Evolutionary conservation across 2,329 filamentous ascomycete genomes (phyloP), one percentile per base, ranked within the genome.

Genomic region (Fusarium xyrophilum): DNA sequence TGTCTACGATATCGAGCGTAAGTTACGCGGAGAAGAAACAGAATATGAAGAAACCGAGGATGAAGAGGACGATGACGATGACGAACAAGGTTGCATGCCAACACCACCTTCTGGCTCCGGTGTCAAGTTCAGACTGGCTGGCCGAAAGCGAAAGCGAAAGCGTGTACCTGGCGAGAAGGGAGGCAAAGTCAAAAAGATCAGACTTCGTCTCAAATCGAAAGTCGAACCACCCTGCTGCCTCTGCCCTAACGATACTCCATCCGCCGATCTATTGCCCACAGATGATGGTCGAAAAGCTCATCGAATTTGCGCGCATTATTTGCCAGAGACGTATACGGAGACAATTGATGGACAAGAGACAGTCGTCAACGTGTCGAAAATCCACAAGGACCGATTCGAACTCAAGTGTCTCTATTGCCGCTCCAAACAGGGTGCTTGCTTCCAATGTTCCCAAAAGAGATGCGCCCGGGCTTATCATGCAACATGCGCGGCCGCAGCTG

Each of bases 401-500:
- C 89, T 98, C 71, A 97, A 97, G 79, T 99, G 96, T 78, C 89
- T 97, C 65, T 97, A 93, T 80, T 99, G 96, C 76, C 92, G 94
- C 35, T 96, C 93, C 33, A 96, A 96, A 79, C 92, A 91, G 60
- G 96, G 96, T n/a, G 93, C 93, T 19, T 97, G 95, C 80, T 96
- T 99, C 81, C 95, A 98, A 78, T 99, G 96, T 79, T 96, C 93
- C 2, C 91, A 93, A 72, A 95, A 94, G 82, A 98, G 97, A 78
- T 99, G 96, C 74, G 91, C 93, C 7, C 86, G 96, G 68, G 91
- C 95, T 12, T 99, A 97, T 79, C 96, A 99, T 77, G 92, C 95
- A 19, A 98, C 94, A 3, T 99, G 96, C 77, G 96, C 96, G 5
- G 91, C 93, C 11, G 90, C 95, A 25, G 95, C 94, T 36, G 96